Evolutionary conservation across 441 rosid species (phyloP).

Genomic region (Raphanus hybrid): DNA sequence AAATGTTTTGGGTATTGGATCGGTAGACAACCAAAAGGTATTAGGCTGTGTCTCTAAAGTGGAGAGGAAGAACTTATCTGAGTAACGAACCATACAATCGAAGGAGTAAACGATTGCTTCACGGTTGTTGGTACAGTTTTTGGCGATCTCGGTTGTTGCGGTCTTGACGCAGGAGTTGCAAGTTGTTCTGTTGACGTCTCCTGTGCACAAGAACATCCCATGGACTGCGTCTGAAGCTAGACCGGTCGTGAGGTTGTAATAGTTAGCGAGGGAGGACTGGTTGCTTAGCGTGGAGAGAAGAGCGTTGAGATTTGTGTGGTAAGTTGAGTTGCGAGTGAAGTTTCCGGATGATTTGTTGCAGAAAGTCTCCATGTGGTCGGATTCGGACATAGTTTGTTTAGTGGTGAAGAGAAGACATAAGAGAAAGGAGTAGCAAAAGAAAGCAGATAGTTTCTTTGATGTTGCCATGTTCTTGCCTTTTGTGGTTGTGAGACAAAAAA

Average conservation of each 20-base stretch:
- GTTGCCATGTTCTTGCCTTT: conserved; percentile 23
- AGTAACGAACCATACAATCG: conserved; percentile 29
- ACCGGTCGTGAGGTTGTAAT: conserved; percentile 31
- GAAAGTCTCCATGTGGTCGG: conserved; percentile 28
- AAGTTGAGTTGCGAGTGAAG: conserved; percentile 27
- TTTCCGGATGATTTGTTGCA: conserved; percentile 15
- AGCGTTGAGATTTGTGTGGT: conserved; percentile 32
- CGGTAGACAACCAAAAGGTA: neutral
- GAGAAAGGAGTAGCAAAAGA: conserved; percentile 13
- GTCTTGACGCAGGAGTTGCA: conserved; percentile 30
- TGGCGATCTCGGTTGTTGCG: conserved; percentile 20
- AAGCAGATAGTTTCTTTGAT: neutral
- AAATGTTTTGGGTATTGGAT: conserved; percentile 18
- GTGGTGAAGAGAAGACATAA: conserved; percentile 12
- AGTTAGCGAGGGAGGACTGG: conserved; percentile 27
- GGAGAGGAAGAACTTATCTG: conserved; percentile 28
- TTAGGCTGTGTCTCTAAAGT: conserved; percentile 17
- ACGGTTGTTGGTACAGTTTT: conserved; percentile 26
- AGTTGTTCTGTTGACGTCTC: conserved; percentile 31
- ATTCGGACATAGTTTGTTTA: conserved; percentile 5
- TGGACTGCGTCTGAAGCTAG: conserved; percentile 32
- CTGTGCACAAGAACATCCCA: conserved; percentile 30
- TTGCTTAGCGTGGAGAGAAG: conserved; percentile 13
- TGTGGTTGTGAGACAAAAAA: neutral
- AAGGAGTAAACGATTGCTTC: conserved; percentile 31